Percentiles rank a stretch among this genome's conserved stretches.
These are phyloP conservation scores for Glycyrrhiza uralensis DNA, from an alignment of 306 rosid genomes.

Conservation along the genomic window DNA sequence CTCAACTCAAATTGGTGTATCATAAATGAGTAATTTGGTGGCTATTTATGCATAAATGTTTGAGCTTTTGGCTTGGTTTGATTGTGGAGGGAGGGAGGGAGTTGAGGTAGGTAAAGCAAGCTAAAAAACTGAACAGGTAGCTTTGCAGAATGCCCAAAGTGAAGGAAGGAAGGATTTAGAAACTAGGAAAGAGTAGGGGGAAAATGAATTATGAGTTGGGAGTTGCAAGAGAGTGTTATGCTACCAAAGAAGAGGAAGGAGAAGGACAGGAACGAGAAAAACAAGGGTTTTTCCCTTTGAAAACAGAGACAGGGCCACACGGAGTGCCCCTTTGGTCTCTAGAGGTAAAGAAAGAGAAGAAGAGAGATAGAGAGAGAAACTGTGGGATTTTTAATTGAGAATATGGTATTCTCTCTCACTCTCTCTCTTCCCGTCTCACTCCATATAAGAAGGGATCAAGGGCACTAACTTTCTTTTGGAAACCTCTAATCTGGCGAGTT, in stretches of 20 bases:
- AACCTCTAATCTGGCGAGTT: no score
- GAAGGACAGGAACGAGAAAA: background rate
- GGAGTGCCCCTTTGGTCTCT: constrained; percentile 6
- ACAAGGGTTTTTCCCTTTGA: constrained; percentile 30
- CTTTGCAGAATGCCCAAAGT: background rate
- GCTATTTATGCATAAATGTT: constrained; percentile 6
- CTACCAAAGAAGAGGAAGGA: background rate
- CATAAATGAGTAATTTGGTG: constrained; percentile 31
- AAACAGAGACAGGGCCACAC: constrained; percentile 28
- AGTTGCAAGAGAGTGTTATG: background rate
- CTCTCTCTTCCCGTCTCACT: background rate
- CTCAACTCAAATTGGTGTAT: constrained; percentile 37
- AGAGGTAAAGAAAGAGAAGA: constrained; percentile 8
- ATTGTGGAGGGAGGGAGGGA: background rate
- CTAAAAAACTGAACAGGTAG: background rate
- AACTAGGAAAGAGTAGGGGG: background rate
- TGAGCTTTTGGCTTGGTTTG: constrained; percentile 13
- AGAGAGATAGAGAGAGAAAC: background rate
- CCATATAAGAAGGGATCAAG: background rate
- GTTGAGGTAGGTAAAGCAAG: background rate
- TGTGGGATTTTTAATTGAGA: constrained; percentile 9
- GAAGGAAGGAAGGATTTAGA: background rate
- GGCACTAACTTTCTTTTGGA: background rate
- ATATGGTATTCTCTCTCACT: background rate
- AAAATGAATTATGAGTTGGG: constrained; percentile 6